Base-by-base conservation (phyloP, 768 basidiomycete genomes). In the Serendipita sp. region DNA sequence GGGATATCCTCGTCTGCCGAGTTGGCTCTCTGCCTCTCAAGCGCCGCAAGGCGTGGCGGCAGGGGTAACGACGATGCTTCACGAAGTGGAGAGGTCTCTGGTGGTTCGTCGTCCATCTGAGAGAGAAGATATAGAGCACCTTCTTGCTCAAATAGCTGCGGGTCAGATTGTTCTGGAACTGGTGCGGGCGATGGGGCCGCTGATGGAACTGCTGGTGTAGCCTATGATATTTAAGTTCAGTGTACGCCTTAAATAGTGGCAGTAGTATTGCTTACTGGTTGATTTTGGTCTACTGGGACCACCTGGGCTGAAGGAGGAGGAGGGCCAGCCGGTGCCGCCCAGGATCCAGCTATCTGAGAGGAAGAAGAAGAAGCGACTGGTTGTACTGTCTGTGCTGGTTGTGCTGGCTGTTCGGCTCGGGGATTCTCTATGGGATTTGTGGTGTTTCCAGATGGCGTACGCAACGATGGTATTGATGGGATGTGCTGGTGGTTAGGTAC, bases 121-220 rank as follows among this genome's bases (percentile, higher is more conserved):
- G 52, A 54, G 13, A 54, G 30, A 11, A 54, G 10, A 28, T 54
- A 54, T 1, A 54, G 28, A 16, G 52, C 28, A 15, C 52, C 52
- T 54, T 15, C 52, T 30, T 54, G 16, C 16, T 54, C 28, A 28
- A 16, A 54, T 15, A 54, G 52, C 16, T 71, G 66, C 5, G 72
- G 8, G 32, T 44, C 38, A n/a, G 63, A 64, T 28, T 36, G 38
- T 23, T 44, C 34, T 18, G 60, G 11, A 36, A 36, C 60, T 23
- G 18, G 11, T 4, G 60, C 60, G 32, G 60, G 18, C 60, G 41
- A 32, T 63, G 18, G 32, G 18, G 60, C 60, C 38, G 60, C 13
- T 18, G 60, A 36, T 28, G 23, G 23, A 23, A 23, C 23, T 23
- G 60, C 60, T 15, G 60, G 10, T 32, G 60, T 13, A 18, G 44